Base-by-base conservation (phyloP, 2,329 filamentous ascomycete genomes). In the Aspergillus jensenii region DNA sequence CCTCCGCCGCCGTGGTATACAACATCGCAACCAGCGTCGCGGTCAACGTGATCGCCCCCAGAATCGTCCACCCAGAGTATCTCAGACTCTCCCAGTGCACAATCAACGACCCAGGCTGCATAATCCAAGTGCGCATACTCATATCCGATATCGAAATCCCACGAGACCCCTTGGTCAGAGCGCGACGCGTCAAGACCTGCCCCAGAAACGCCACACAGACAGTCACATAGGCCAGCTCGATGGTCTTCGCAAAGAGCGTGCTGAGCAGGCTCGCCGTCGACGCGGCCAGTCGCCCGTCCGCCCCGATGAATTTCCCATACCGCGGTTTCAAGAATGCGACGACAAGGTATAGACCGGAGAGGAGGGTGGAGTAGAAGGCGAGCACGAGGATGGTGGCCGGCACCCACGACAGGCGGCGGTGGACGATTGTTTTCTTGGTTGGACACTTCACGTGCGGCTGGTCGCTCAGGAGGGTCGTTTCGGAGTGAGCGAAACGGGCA, bases 211-310 rank as follows among this genome's bases (percentile, higher is more conserved):
- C 83, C 1, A 93, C 87, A 59, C 91, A 90, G 0, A 90, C 86
- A 0, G 90, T 91, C 3, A 91, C 89, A 67, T 92, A 93, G 0
- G 87, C 86, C 62, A 93, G 69, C 73, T 93, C 90, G 48, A 93
- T 90, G 0, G 87, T 84, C 73, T 93, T 93, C 7, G 90, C 88
- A 37, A 91, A 76, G 2, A 91, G 73, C 0, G 89, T 83, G n/a
- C 85, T 86, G 1, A 93, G 67, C 1, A 90, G 74, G 1, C 85
- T 87, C 0, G 90, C 90, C 1, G 85, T 87, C 0, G 86, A 82
- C 0, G 87, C 86, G 0, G 78, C 77, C 15, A 93, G 65, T 0
- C 70, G 66, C 7, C 81, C 79, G 12, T 62, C 44, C 6, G 41
- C 44, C 4, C 80, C 79, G 48, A 91, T 87, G 2, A 65, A 68